Evolutionary conservation across 306 rosid genomes (phyloP).

Genomic region (Cotoneaster glaucophyllus): DNA sequence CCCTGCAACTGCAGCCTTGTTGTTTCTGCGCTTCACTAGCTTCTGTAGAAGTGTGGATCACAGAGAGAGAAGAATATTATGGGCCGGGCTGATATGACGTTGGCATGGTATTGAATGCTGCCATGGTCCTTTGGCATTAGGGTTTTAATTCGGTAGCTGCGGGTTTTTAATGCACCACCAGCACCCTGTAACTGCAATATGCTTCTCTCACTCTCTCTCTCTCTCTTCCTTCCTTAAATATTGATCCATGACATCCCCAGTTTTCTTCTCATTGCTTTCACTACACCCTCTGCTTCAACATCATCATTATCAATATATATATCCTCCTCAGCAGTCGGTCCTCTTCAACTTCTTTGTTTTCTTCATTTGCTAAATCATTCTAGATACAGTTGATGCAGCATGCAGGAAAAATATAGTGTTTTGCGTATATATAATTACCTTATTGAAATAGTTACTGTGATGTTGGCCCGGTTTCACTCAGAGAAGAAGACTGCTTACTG

Average conservation of each 20-base stretch:
- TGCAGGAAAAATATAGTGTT: background rate
- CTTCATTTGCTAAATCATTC: background rate
- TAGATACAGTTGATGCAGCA: background rate
- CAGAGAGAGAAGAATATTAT: background rate
- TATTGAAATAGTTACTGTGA: slow-evolving; percentile 33
- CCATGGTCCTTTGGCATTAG: background rate
- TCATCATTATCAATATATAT: background rate
- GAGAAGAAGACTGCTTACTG: background rate
- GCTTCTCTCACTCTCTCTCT: background rate
- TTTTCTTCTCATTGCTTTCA: background rate
- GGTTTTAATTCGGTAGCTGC: background rate
- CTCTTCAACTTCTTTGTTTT: background rate
- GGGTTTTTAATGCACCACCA: background rate
- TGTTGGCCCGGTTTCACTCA: slow-evolving; percentile 49
- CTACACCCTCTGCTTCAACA: background rate
- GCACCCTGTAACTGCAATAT: background rate
- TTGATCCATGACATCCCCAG: background rate
- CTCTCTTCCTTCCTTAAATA: background rate
- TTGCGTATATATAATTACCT: background rate
- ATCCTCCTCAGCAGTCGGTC: background rate
- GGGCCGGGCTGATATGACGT: background rate
- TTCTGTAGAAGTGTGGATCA: background rate
- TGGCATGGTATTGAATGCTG: background rate
- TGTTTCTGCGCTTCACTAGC: background rate
- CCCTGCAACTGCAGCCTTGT: background rate